Base-by-base conservation (phyloP, 306 rosid genomes). In the Quercus rubra region DNA sequence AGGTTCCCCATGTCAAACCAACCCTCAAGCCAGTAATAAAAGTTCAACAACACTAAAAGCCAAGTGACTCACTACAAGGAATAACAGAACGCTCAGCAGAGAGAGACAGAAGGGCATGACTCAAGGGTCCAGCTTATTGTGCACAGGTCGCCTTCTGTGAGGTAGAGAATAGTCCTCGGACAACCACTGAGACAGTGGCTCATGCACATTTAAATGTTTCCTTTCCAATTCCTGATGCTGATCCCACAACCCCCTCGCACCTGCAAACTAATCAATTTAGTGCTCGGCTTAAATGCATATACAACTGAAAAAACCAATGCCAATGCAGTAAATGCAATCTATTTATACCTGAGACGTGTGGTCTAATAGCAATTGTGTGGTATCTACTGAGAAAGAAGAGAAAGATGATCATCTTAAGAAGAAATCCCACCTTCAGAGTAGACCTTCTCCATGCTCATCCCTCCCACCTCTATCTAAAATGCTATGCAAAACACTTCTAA, bases 91-190 rank as follows among this genome's bases (percentile, higher is more conserved):
- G 1, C 27, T 9, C 72, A 19, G 51, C 15, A 33, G 52, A 35
- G 51, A 23, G 10, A 19, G 35, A n/a, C 4, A 33, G 52, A 67
- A 23, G 27, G 52, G 35, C 72, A 23, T 67, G 51, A 73, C 66
- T 52, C 10, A 35, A 28, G 78, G 86, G 5, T 79, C 74, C 52
- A 85, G 80, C 33, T 79, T 76, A 77, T 79, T 79, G 69, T 86
- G 81, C 30, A 82, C 81, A 27, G 83, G 85, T 17, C 49, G 79
- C 35, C 82, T 77, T 72, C 73, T 75, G 17, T 18, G 77, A 76
- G 88, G 79, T 18, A 15, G 17, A 23, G 86, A 23, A 57, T 85
- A 85, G 68, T 85, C 85, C 79, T 81, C 81, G 4, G 75, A 74
- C 88, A 68, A 85, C 80, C 80, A 85, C 23, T 30, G 54, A 73